Evolutionary conservation across 2,329 filamentous ascomycete genomes (phyloP), one percentile per base, ranked within the genome.

Genomic region (Myriosclerotinia scirpicola): DNA sequence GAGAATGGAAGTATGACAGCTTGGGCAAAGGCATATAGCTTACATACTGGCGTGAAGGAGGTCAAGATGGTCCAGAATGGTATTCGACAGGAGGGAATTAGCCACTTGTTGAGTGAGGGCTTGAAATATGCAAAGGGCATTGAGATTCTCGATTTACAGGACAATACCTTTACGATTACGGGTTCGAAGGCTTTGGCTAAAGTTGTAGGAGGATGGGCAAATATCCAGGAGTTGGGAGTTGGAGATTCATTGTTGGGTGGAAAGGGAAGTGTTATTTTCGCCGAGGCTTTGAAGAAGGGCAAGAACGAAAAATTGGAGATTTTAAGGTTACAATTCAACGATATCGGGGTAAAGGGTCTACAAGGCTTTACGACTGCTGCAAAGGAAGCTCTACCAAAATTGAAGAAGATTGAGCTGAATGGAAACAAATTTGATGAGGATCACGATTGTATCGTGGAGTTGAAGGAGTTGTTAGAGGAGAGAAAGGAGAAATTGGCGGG

Each of bases 31-130:
- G 85, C 92, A 0, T 97, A 92, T 78, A 87, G 88, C 74, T 88
- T 94, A 67, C 92, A 98, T 77, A 87, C 85, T 71, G 89, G 90
- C 67, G 85, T 99, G 70, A 90, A 89, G 79, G 88, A 88, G 67
- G 87, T 99, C 73, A 96, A 94, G 83, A 98, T 99, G 95, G 92
- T 96, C 36, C 95, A 98, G 80, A 98, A 99, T 78, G 95, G 95
- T 63, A 99, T 99, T 73, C 87, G 95, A 54, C 92, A 94, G 76
- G 93, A 98, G 78, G 95, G 95, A 68, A 95, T 98, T 75, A 88
- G 88, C 58, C 85, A 90, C 71, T 82, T 99, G 66, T 81, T 99
- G 70, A 88, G 86, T 68, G 83, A 93, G 64, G 95, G 95, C 69
- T 83, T 99, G 64, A 86, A 84, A 70, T 84, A 91, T 74, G 87